Conservation (phyloP, 2,329 filamentous ascomycete species). For the Fusarium citri region DNA sequence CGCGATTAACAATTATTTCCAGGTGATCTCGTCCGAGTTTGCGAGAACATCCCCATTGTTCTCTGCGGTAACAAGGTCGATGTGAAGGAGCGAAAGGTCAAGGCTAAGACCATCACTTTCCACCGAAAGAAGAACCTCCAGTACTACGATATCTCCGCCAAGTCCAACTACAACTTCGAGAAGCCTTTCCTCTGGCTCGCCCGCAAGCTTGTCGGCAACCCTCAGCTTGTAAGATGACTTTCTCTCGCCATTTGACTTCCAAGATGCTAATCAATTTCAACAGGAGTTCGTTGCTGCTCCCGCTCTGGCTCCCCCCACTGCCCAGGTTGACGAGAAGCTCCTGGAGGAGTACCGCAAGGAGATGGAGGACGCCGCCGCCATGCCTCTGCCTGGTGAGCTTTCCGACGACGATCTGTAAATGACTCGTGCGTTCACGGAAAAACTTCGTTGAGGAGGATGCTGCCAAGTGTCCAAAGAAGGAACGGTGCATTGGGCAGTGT, state of each 20-base stretch:
- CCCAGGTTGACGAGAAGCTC: slow-evolving; percentile 85
- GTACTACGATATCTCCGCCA: slow-evolving; percentile 99
- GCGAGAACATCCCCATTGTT: slow-evolving; percentile 99
- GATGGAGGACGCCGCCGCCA: slow-evolving; percentile 82
- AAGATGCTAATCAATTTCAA: slow-evolving; percentile 44
- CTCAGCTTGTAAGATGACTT: slow-evolving; percentile 52
- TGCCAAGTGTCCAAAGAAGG: slow-evolving; percentile 35
- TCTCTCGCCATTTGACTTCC: not conserved
- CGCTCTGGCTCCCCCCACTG: slow-evolving; percentile 93
- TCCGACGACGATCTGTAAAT: slow-evolving; percentile 77
- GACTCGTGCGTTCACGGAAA: slow-evolving; percentile 45
- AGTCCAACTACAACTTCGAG: slow-evolving; percentile 99
- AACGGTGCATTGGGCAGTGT: slow-evolving; percentile 42
- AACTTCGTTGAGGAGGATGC: slow-evolving; percentile 49
- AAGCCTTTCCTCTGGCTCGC: slow-evolving; percentile 99
- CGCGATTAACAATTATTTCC: slow-evolving; percentile 33
- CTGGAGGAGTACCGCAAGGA: slow-evolving; percentile 87
- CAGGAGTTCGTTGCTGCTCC: slow-evolving; percentile 97
- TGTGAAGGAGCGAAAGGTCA: slow-evolving; percentile 99
- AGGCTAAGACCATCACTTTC: slow-evolving; percentile 99
- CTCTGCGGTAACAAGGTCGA: slow-evolving; percentile 99
- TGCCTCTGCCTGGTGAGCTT: slow-evolving; percentile 95
- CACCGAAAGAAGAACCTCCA: slow-evolving; percentile 99
- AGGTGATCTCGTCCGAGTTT: slow-evolving; percentile 99
- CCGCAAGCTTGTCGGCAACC: slow-evolving; percentile 97